Evolutionary conservation across 345 rosid genomes (phyloP).

Genomic region (Rhizophora apiculata): DNA sequence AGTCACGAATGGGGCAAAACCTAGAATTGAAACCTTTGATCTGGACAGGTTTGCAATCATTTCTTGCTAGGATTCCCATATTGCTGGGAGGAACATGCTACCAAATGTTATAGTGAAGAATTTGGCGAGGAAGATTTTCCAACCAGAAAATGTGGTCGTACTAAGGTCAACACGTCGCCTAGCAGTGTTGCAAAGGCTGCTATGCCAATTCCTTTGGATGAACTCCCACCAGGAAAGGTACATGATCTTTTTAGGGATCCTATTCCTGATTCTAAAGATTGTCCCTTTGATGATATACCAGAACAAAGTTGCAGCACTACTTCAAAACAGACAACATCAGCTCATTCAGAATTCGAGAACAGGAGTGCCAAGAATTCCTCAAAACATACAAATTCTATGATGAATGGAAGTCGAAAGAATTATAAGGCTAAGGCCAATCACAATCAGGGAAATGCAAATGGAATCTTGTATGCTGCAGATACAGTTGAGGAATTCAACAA

Average conservation of each 20-base stretch:
- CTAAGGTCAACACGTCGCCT: neutral
- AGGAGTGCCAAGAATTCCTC: neutral
- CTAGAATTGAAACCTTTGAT: neutral
- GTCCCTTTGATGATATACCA: slow-evolving; percentile 20
- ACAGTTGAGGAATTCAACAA: neutral
- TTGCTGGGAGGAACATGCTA: slow-evolving; percentile 39
- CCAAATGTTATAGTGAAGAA: slow-evolving; percentile 16
- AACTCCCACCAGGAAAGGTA: slow-evolving; percentile 27
- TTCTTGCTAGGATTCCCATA: slow-evolving; percentile 52
- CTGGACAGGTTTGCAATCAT: slow-evolving; percentile 39
- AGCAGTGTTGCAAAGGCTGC: slow-evolving; percentile 10
- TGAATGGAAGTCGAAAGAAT: slow-evolving; percentile 6
- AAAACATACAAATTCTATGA: neutral
- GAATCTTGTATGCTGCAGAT: neutral
- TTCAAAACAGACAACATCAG: neutral
- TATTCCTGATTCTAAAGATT: slow-evolving; percentile 13
- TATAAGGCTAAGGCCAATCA: slow-evolving; percentile 10
- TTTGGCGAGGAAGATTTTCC: slow-evolving; percentile 7
- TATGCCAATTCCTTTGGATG: slow-evolving; percentile 25
- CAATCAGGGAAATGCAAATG: slow-evolving; percentile 6
- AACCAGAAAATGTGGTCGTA: neutral
- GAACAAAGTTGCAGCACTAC: slow-evolving; percentile 4
- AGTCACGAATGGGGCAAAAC: no score
- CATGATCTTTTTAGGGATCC: slow-evolving; percentile 33
- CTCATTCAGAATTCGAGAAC: neutral